Conservation (phyloP, 176 grass and related monocot genomes). For the Urochloa ruziziensis region DNA sequence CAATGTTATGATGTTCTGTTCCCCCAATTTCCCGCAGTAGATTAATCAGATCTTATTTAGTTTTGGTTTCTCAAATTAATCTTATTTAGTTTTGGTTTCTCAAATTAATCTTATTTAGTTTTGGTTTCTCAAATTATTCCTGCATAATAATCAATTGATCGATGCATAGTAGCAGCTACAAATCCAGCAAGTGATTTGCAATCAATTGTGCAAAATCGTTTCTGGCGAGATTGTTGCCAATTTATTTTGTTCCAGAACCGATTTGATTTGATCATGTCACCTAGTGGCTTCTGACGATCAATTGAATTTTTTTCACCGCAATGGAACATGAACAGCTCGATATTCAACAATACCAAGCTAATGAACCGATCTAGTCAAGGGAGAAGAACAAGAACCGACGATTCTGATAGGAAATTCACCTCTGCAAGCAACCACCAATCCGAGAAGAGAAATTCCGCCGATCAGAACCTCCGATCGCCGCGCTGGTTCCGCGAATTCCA, state of each 20-base stretch:
- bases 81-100: too few relatives aligned
- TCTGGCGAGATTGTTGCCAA: background rate
- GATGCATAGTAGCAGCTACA: background rate
- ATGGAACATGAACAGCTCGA: background rate
- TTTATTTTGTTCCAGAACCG: background rate
- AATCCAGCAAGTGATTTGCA: background rate
- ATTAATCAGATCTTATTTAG: background rate
- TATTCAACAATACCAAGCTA: background rate
- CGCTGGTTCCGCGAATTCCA: background rate
- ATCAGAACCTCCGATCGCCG: background rate
- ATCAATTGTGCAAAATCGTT: background rate
- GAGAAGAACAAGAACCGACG: background rate
- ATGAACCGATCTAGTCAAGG: background rate
- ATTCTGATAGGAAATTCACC: background rate
- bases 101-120: too few relatives aligned
- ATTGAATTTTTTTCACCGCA: background rate
- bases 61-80: too few relatives aligned
- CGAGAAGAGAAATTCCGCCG: background rate
- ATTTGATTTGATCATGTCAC: background rate
- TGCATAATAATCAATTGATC: background rate
- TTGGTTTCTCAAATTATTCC: background rate
- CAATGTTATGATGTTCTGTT: background rate
- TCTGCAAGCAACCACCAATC: background rate
- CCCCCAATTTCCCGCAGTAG: background rate
- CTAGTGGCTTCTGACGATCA: background rate